These are phyloP conservation scores for Sextonia rubra DNA, from an alignment of 164 flowering plant species.

Conservation along the genomic window DNA sequence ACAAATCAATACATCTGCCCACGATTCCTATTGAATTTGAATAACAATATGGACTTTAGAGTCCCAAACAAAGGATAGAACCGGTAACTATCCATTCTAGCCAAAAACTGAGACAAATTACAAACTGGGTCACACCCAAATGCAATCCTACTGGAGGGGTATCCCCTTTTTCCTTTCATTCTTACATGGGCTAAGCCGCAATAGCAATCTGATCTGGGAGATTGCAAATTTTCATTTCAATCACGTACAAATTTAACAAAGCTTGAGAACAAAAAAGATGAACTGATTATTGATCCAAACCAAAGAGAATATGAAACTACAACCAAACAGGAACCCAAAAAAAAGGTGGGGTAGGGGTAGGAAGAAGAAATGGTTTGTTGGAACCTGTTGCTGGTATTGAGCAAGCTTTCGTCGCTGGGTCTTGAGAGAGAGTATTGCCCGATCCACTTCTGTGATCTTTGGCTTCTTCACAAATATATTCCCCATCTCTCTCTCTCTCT, in stretches of 20 bases:
- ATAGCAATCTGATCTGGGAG: no score
- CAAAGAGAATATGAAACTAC: no score
- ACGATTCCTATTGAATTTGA: neutral
- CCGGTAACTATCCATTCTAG: neutral
- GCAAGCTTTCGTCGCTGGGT: constrained; percentile 89
- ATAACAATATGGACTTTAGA: neutral
- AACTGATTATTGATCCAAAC: no score
- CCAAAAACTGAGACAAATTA: neutral
- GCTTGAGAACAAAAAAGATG: no score
- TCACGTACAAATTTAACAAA: no score
- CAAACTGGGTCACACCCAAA: neutral
- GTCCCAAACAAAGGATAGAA: no score
- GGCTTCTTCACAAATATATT: constrained; percentile 86
- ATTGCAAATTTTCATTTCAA: no score
- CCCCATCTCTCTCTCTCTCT: constrained; percentile 48
- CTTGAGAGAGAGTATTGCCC: constrained; percentile 86
- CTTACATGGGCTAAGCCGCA: no score
- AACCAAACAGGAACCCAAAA: neutral
- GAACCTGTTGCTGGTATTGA: constrained; percentile 82
- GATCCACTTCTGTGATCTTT: constrained; percentile 83
- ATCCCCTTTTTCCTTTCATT: no score
- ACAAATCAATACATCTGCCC: neutral
- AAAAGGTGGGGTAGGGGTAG: neutral
- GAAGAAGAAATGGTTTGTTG: neutral
- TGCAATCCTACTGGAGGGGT: neutral